Conservation (phyloP, 140 eudicot species). For the Ambrosia hybrid region DNA sequence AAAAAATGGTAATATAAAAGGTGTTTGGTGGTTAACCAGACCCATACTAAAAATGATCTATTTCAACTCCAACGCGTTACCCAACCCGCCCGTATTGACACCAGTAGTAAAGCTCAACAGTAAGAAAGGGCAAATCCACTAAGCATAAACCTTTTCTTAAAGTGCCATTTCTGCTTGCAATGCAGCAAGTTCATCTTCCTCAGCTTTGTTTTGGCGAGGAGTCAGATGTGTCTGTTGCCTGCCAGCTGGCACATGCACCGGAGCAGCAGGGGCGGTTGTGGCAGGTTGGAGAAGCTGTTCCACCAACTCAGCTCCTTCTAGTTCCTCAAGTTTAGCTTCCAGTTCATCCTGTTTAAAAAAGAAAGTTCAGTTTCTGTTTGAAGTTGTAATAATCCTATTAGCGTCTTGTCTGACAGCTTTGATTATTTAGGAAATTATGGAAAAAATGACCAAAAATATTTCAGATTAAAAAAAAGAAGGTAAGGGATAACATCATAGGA, state of each 20-base stretch:
- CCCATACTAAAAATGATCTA: no score
- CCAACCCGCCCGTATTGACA: neutral
- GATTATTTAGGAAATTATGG: no score
- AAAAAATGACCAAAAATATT: no score
- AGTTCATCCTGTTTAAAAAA: conserved; percentile 48
- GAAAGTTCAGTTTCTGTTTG: neutral
- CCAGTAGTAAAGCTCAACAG: no score
- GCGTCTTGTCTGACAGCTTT: no score
- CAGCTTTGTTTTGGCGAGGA: conserved; percentile 48
- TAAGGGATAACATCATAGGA: no score
- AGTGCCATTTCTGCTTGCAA: conserved; percentile 77
- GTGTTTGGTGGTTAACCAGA: no score
- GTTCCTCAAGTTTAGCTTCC: conserved; percentile 75
- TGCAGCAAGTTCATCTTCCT: conserved; percentile 72
- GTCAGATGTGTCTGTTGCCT: conserved; percentile 44
- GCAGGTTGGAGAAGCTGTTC: conserved; percentile 66
- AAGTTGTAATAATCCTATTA: no score
- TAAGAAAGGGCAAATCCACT: neutral
- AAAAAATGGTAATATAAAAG: neutral
- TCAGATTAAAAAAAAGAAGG: no score
- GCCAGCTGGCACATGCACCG: conserved; percentile 51
- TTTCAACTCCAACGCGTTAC: neutral
- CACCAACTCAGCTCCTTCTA: conserved; percentile 72
- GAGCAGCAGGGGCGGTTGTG: conserved; percentile 58
- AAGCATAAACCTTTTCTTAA: conserved; percentile 31